phyloP scores from a whole-genome alignment of 495 filamentous ascomycete genomes.

The Aeminium ludgeri region DNA sequence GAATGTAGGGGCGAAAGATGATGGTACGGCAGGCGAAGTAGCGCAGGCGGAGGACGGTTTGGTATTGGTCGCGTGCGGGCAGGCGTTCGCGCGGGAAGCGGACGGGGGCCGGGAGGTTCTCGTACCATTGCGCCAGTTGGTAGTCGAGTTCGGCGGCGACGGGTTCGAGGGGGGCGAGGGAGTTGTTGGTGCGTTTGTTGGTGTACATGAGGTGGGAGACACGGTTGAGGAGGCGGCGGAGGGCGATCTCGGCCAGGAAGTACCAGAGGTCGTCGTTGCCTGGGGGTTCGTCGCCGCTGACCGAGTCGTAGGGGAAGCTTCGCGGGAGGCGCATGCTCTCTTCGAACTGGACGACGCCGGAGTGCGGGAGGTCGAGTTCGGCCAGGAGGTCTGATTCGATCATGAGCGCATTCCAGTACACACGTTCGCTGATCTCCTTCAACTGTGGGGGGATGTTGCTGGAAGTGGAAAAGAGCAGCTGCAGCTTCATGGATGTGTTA shows the following conservation, averaged over 20 bases:
- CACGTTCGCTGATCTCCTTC: slow-evolving; percentile 53
- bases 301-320: slow-evolving; percentile 45
- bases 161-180: slow-evolving; percentile 50
- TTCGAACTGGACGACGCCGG: slow-evolving; percentile 64
- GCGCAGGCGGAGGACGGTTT: slow-evolving; percentile 60
- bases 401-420: slow-evolving; percentile 71
- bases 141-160: slow-evolving; percentile 66
- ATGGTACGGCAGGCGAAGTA: slow-evolving; percentile 76
- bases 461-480: slow-evolving; percentile 54
- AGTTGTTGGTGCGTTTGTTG: slow-evolving; percentile 23
- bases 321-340: slow-evolving; percentile 63
- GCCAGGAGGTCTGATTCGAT: slow-evolving; percentile 70
- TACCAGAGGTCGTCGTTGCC: slow-evolving; percentile 71
- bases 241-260: slow-evolving; percentile 63
- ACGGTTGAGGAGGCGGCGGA: slow-evolving; percentile 58
- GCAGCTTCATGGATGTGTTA: slow-evolving; percentile 63
- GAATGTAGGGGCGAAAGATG: slow-evolving; percentile 68
- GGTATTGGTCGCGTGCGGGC: slow-evolving; percentile 51
- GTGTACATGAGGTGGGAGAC: slow-evolving; percentile 71
- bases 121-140: slow-evolving; percentile 73
- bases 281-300: slow-evolving; percentile 28
- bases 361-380: slow-evolving; percentile 66
- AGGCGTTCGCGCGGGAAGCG: slow-evolving; percentile 55
- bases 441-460: slow-evolving; percentile 50
- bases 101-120: slow-evolving; percentile 51